Evolutionary conservation across 2,329 filamentous ascomycete genomes (phyloP).

Genomic region (Biscogniauxia sp.): DNA sequence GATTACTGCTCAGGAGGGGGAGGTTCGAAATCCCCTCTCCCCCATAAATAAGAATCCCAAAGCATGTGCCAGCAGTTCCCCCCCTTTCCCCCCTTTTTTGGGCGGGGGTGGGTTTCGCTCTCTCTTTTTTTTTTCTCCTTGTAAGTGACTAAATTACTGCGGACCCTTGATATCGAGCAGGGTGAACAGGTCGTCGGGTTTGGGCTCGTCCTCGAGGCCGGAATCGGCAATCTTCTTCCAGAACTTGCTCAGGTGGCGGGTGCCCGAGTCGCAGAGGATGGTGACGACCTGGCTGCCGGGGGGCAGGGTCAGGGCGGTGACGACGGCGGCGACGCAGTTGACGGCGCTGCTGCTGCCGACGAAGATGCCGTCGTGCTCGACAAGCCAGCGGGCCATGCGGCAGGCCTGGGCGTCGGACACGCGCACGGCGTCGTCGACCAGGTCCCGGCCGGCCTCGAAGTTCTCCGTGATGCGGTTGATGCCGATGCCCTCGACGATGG

Average conservation of each 20-base stretch:
- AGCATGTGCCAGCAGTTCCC: background rate
- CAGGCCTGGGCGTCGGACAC: slow-evolving; percentile 88
- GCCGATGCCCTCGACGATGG: slow-evolving; percentile 92
- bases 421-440: slow-evolving; percentile 86
- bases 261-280: slow-evolving; percentile 81
- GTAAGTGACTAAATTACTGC: slow-evolving; percentile 9
- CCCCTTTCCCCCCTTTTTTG: no score
- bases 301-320: slow-evolving; percentile 62
- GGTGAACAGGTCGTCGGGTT: slow-evolving; percentile 45
- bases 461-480: slow-evolving; percentile 94
- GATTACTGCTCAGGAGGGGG: slow-evolving; percentile 3
- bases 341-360: slow-evolving; percentile 94
- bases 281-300: slow-evolving; percentile 70
- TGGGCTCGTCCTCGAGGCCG: slow-evolving; percentile 61
- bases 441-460: slow-evolving; percentile 79
- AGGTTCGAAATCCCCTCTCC: background rate
- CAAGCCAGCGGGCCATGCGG: slow-evolving; percentile 92
- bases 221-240: slow-evolving; percentile 71
- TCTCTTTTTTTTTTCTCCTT: background rate
- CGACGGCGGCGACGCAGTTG: slow-evolving; percentile 82
- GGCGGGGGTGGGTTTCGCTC: no score
- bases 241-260: slow-evolving; percentile 79
- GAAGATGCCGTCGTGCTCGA: slow-evolving; percentile 94
- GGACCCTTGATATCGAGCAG: slow-evolving; percentile 45
- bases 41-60: background rate